A percentile compares a stretch with the other conserved stretches of the same genome.
Evolutionary conservation across 306 rosid species (phyloP).

Genomic region (Dryas octopetala): DNA sequence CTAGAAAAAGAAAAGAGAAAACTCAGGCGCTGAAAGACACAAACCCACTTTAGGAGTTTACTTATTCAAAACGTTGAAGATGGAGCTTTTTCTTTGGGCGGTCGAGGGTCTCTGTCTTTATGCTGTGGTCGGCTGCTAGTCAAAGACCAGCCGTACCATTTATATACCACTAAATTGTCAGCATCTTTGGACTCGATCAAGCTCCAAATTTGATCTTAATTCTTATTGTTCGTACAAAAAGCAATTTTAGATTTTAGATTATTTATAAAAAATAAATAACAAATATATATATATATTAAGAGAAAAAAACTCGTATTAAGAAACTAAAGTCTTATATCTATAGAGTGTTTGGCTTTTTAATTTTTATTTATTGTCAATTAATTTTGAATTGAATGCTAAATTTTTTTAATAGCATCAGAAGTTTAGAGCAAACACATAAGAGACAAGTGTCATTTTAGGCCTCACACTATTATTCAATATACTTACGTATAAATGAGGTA

Average conservation of each 20-base stretch:
- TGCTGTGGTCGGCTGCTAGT: slow-evolving; percentile 35
- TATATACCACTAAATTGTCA: slow-evolving; percentile 22
- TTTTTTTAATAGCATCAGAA: too few species aligned
- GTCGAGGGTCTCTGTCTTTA: slow-evolving; percentile 38
- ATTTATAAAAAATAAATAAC: too few species aligned
- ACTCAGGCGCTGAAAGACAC: slow-evolving; percentile 37
- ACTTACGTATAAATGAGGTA: slow-evolving; percentile 43
- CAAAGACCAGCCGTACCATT: slow-evolving; percentile 28
- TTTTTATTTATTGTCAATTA: neutral
- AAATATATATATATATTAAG: too few species aligned
- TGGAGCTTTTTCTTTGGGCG: slow-evolving; percentile 77
- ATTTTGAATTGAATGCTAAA: neutral
- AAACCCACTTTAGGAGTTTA: slow-evolving; percentile 44
- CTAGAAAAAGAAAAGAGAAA: slow-evolving; percentile 5
- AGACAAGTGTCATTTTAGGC: neutral
- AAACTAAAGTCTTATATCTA: too few species aligned
- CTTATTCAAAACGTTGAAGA: slow-evolving; percentile 47
- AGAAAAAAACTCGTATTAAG: too few species aligned
- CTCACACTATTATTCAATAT: neutral
- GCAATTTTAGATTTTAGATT: too few species aligned
- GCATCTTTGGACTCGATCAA: slow-evolving; percentile 25
- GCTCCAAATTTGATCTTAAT: neutral
- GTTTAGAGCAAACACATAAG: too few species aligned
- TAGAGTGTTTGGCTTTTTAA: too few species aligned
- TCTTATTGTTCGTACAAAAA: too few species aligned